These are phyloP conservation scores for Plectosphaerella plurivora DNA, from an alignment of 2,329 filamentous ascomycete genomes.

Conservation along the genomic window DNA sequence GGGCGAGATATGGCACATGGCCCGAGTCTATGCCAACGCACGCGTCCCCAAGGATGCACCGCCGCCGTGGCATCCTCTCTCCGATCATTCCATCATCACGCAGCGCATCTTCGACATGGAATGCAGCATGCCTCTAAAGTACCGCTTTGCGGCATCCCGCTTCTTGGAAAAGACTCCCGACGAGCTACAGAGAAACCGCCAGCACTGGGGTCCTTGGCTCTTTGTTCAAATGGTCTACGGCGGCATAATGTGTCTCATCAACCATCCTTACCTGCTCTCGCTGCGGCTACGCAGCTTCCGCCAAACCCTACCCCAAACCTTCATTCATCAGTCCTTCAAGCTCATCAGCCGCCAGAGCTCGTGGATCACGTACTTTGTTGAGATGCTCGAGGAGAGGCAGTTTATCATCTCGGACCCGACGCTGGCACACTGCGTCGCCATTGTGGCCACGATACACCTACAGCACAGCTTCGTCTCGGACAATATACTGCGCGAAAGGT, in stretches of 20 bases:
- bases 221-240: conserved; percentile 48
- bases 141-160: conserved; percentile 44
- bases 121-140: conserved; percentile 42
- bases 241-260: conserved; percentile 46
- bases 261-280: conserved; percentile 48
- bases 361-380: conserved; percentile 49
- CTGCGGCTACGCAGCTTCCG: conserved; percentile 47
- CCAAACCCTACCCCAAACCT: conserved; percentile 47
- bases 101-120: conserved; percentile 47
- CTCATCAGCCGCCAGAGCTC: conserved; percentile 44
- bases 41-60: conserved; percentile 36
- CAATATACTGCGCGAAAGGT: conserved; percentile 13
- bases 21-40: conserved; percentile 39
- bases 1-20: conserved; percentile 42
- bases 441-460: conserved; percentile 49
- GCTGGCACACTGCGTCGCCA: conserved; percentile 42
- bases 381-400: conserved; percentile 34
- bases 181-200: conserved; percentile 36
- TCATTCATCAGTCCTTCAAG: conserved; percentile 48
- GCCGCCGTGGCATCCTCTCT: conserved; percentile 39
- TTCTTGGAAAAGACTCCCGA: conserved; percentile 35
- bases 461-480: conserved; percentile 44
- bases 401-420: conserved; percentile 34
- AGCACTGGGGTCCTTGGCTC: conserved; percentile 51
- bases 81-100: conserved; percentile 46